phyloP scores from a whole-genome alignment of 768 basidiomycete species.

The Tricholoma furcatifolium region DNA sequence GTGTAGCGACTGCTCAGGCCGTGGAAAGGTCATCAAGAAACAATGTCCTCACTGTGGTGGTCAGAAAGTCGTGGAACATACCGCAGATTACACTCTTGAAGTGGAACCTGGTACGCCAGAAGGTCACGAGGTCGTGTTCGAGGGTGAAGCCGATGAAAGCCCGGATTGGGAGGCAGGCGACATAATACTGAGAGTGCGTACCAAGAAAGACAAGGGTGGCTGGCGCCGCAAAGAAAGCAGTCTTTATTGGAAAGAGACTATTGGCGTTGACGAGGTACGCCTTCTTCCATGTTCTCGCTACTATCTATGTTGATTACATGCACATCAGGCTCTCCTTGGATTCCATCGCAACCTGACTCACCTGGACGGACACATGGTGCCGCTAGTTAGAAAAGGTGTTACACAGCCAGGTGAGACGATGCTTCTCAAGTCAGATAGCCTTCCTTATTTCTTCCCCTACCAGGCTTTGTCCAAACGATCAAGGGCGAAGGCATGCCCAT shows the following conservation, averaged over 20 bases:
- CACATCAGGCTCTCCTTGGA: constrained; percentile 84
- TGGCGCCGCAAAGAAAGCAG: constrained; percentile 90
- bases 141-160: constrained; percentile 95
- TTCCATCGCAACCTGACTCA: constrained; percentile 91
- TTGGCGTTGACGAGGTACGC: constrained; percentile 87
- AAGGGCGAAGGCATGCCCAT: constrained; percentile 89
- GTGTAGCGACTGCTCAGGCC: constrained; percentile 83
- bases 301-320: constrained; percentile 1
- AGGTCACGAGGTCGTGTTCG: constrained; percentile 88
- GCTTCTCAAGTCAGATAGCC: not conserved
- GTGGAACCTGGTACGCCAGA: constrained; percentile 89
- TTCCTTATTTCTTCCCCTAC: not conserved
- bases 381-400: constrained; percentile 69
- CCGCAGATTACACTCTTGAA: constrained; percentile 82
- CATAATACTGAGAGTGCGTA: constrained; percentile 82
- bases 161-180: constrained; percentile 97
- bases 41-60: constrained; percentile 83
- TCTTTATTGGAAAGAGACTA: constrained; percentile 89
- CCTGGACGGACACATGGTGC: constrained; percentile 82
- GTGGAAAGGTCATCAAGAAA: constrained; percentile 75
- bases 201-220: constrained; percentile 71
- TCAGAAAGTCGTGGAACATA: constrained; percentile 77
- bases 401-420: constrained; percentile 82
- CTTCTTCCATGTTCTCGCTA: not conserved
- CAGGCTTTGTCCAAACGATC: constrained; percentile 83